Base-by-base conservation (phyloP, 2,329 filamentous ascomycete genomes). In the Ilyonectria robusta region DNA sequence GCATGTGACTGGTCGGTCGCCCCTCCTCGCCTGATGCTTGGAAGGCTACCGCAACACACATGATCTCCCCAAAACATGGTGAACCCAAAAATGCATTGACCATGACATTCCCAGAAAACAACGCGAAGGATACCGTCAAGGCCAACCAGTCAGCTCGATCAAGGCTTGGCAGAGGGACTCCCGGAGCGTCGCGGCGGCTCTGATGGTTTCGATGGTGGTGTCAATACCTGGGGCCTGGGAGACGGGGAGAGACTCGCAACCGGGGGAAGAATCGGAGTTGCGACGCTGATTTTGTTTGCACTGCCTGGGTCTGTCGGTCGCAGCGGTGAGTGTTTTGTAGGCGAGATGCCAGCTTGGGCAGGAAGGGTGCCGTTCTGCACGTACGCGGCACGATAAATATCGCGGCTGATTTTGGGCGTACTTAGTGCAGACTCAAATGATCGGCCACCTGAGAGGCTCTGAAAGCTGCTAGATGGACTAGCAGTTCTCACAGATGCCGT, bases 181-280 rank as follows among this genome's bases (percentile, higher is more conserved):
- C 66, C 67, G 8, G 67, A 64, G 55, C 68, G 69, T 31, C 65
- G 75, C 42, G 58, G 65, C 58, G 69, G 74, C 44, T 73, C 70
- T 26, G 73, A 71, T 40, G 75, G 84, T 82, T 81, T 92, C 90
- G 70, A 88, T 83, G 2, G 90, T 26, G 90, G 89, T 17, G 87
- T 89, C 57, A 90, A 76, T 64, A 89, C 89, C 70, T 87, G 86
- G 63, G 86, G 83, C 15, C 84, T 84, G 2, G 87, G 85, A 47
- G 85, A 88, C 0, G 90, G 90, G 10, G 88, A 86, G 54, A 92
- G 76, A 1, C 87, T 82, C 46, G 88, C 84, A 2, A 85, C 78
- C 0, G 89, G 89, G 6, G 89, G 90, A 3, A 92, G 79, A 26
- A 91, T 84, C 53, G 74, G 73, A 0, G 86, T 81, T 15, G 82